These are phyloP conservation scores for Ploettnerulaceae sp. DNA, from an alignment of 2,329 filamentous ascomycete genomes.

Conservation along the genomic window DNA sequence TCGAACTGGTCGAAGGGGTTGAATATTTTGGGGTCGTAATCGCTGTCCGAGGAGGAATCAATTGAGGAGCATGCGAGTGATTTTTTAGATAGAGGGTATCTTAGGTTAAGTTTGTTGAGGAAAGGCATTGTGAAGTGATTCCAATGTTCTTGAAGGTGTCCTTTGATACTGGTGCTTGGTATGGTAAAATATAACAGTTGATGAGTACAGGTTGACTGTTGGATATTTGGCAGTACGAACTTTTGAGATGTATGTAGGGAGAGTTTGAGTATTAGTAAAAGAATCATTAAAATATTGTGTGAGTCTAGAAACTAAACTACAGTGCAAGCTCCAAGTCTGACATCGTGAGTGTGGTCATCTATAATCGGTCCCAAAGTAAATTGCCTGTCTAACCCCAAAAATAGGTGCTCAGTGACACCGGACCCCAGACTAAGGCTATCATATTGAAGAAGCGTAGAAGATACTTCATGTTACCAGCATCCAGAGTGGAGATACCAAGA, in stretches of 20 bases:
- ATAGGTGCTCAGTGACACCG: neutral
- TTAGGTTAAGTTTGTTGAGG: neutral
- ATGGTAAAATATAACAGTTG: too few relatives aligned
- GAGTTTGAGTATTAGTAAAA: neutral
- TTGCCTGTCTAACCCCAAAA: too few relatives aligned
- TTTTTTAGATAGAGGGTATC: neutral
- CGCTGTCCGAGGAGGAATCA: neutral
- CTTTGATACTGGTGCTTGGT: neutral
- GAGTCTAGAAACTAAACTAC: neutral
- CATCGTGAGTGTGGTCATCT: too few relatives aligned
- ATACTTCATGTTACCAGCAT: too few relatives aligned
- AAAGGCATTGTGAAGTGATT: neutral
- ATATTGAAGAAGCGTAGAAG: neutral
- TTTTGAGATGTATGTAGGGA: neutral
- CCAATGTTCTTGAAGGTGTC: neutral
- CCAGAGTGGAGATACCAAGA: too few relatives aligned
- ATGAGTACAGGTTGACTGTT: neutral
- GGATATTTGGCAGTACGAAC: neutral
- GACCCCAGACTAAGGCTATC: neutral
- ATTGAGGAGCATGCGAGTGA: neutral
- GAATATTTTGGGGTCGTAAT: neutral
- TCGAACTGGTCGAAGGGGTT: constrained; percentile 5
- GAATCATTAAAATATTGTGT: neutral
- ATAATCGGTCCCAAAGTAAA: too few relatives aligned
- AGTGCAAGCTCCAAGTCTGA: neutral